Conservation (phyloP, 2,329 filamentous ascomycete species). For the Allantophomopsis cytisporea region DNA sequence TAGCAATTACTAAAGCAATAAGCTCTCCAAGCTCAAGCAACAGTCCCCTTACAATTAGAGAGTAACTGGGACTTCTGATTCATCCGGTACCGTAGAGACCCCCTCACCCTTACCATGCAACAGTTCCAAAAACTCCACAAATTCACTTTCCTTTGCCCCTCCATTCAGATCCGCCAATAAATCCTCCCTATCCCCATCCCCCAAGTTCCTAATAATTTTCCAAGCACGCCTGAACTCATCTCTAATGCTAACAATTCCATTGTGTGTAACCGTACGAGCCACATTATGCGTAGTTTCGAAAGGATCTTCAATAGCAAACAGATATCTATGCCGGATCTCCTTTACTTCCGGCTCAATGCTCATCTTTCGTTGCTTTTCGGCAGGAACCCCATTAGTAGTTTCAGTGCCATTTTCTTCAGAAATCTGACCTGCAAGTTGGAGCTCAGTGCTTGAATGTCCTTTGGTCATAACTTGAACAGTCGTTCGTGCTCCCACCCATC, state of each 20-base stretch:
- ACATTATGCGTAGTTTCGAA: conserved; percentile 86
- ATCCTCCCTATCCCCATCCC: conserved; percentile 2
- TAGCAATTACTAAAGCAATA: too few relatives aligned
- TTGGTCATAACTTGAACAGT: conserved; percentile 36
- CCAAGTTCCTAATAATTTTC: conserved; percentile 47
- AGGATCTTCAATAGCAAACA: conserved; percentile 85
- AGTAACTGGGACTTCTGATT: too few relatives aligned
- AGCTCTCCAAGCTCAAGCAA: not conserved
- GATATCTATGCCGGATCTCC: conserved; percentile 65
- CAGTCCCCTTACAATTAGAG: not conserved
- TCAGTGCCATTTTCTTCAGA: not conserved
- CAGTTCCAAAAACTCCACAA: conserved; percentile 8
- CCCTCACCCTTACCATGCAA: conserved; percentile 9
- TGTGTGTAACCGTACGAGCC: conserved; percentile 71
- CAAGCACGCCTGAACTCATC: conserved; percentile 77
- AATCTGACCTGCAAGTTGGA: conserved; percentile 1
- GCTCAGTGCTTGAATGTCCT: conserved; percentile 8
- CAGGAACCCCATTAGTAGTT: conserved; percentile 2
- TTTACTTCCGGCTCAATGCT: conserved; percentile 26
- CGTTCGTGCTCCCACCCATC: conserved; percentile 75
- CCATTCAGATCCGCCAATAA: conserved; percentile 4
- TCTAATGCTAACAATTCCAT: conserved; percentile 67
- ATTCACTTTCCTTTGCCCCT: not conserved
- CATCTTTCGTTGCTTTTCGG: conserved; percentile 6
- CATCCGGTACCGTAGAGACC: too few relatives aligned